Evolutionary conservation across 352 stramenopile genomes (phyloP).

Genomic region (Pythium pyrilobum): DNA sequence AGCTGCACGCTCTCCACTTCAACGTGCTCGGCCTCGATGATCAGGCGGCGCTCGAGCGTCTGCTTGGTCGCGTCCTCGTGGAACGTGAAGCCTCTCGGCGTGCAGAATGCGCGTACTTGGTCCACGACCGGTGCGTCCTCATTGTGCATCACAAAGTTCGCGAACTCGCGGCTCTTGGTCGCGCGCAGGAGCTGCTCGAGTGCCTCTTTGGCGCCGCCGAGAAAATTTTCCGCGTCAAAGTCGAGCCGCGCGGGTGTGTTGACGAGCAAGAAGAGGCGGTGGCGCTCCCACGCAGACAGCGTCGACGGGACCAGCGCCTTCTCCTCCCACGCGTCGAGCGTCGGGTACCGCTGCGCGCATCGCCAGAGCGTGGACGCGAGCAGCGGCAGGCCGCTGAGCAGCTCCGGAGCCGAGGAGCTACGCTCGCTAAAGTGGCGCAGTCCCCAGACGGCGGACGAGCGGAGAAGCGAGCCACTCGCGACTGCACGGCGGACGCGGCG

Average conservation of each 20-base stretch:
- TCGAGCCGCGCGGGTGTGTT: conserved; percentile 12
- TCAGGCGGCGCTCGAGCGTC: conserved; percentile 1
- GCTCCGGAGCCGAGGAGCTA: neutral
- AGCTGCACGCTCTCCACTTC: conserved; percentile 16
- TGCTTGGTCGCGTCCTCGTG: conserved; percentile 2
- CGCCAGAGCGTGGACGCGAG: conserved; percentile 13
- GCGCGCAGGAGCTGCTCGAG: conserved; percentile 10
- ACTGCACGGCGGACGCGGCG: no score
- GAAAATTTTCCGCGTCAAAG: conserved; percentile 17
- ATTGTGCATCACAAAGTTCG: neutral
- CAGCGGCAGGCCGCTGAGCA: conserved; percentile 14
- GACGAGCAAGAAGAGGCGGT: conserved; percentile 14
- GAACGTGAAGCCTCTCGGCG: conserved; percentile 11
- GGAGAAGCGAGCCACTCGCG: neutral
- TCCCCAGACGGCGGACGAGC: no score
- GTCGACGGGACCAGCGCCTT: conserved; percentile 9
- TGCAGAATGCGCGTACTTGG: conserved; percentile 4
- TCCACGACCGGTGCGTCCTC: neutral
- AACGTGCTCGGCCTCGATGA: conserved; percentile 17
- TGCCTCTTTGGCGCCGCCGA: conserved; percentile 5
- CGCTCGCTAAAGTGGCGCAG: neutral
- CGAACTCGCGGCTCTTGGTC: conserved; percentile 20
- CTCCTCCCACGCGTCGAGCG: conserved; percentile 9
- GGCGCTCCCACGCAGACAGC: conserved; percentile 14
- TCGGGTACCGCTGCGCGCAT: conserved; percentile 6